Conservation (phyloP, 2,329 filamentous ascomycete species). For the Cytospora chrysosperma region DNA sequence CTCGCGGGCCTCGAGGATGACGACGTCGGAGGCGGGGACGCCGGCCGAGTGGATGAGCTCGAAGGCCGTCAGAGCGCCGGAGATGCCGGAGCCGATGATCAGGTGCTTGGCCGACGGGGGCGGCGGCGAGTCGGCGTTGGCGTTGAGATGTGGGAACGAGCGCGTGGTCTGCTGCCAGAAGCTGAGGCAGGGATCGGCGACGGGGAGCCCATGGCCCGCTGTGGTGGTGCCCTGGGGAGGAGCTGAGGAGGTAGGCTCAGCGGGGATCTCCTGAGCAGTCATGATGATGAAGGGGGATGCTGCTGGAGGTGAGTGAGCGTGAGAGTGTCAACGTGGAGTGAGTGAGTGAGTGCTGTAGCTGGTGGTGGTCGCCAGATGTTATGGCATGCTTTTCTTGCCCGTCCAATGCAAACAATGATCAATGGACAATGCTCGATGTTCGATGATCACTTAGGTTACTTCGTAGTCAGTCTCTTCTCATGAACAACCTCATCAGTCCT, state of each 20-base stretch:
- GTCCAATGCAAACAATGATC: background rate
- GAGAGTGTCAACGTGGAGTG: too few species aligned
- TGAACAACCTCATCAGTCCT: too few species aligned
- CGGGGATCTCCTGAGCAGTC: background rate
- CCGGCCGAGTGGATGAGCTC: conserved; percentile 38
- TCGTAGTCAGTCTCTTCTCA: background rate
- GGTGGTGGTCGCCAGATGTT: too few species aligned
- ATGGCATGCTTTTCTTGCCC: too few species aligned
- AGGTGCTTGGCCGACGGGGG: conserved; percentile 36
- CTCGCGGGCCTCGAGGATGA: conserved; percentile 45
- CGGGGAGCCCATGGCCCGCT: conserved; percentile 12
- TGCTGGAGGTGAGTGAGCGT: too few species aligned
- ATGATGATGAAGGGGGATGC: background rate
- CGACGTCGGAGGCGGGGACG: conserved; percentile 34
- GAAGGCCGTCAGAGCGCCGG: conserved; percentile 41
- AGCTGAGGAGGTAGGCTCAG: background rate
- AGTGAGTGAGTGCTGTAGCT: too few species aligned
- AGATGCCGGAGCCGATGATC: conserved; percentile 44
- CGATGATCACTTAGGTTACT: too few species aligned
- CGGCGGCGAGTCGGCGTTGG: conserved; percentile 34
- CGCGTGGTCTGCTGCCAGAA: conserved; percentile 47
- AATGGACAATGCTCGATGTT: too few species aligned
- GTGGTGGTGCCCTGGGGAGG: background rate
- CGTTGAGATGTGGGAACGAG: conserved; percentile 40
- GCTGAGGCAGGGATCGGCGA: conserved; percentile 22